Evolutionary conservation across 805 yeast genomes (phyloP), one percentile per base, ranked within the genome.

Genomic region (Candida nanaspora): DNA sequence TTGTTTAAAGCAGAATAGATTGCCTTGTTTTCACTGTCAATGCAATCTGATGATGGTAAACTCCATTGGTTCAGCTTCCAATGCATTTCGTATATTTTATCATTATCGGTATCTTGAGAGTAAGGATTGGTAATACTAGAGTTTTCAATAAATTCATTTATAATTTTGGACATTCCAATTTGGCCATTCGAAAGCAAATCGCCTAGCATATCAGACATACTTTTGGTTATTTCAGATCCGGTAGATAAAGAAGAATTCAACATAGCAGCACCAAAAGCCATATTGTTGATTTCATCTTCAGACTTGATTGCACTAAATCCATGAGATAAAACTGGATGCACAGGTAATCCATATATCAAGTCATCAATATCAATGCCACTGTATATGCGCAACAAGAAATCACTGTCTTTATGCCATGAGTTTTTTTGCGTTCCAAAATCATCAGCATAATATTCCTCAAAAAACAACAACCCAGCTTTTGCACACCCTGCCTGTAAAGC

Each of bases 21-120:
- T 2, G 67, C 61, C 34, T 71, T 72, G 35, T 74, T 67, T 31
- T 68, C 73, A 1, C 65, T 57, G 0, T 40, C 38, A 0, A 71
- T 54, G 0, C 43, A 47, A 2, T 52, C 55, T 1, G 80, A 68
- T 0, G 55, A 45, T 0, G 94, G 86, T 1, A 84, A 45, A 40
- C 82, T 82, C 97, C 97, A 89, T 38, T 76, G 74, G 33, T 72
- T 74, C 32, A 89, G 59, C 52, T 83, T 83, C 87, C 96, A 82
- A 1, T 80, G 74, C 76, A 87, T 80, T 43, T 74, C 78, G 53
- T 71, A 83, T 1, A 59, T 43, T 20, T 57, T 56, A 19, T 52
- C 55, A 2, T 45, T 39, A 8, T 23, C 27, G n/a, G n/a, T n/a
- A n/a, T n/a, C n/a, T n/a, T n/a, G n/a, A n/a, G n/a, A n/a, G 22